Evolutionary conservation across 345 rosid species (phyloP), one percentile per base, ranked within the genome.

Genomic region (Chamaenerion angustifolium): DNA sequence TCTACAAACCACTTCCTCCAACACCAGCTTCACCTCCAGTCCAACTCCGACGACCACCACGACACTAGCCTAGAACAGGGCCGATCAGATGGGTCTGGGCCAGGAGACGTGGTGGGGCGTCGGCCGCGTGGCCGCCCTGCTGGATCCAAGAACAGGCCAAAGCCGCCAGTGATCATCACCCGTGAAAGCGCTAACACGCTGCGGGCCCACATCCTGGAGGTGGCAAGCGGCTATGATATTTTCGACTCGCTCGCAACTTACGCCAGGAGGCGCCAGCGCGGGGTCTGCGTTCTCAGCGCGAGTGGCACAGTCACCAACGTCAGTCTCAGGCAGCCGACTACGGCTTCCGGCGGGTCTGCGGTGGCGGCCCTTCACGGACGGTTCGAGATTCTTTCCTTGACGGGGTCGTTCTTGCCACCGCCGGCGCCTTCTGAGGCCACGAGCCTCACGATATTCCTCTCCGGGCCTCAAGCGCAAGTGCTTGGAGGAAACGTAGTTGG

Each of bases 401-500:
- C 94, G 0, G 97, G 97, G 2, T 85, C 95, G 0, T 89, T 89
- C 59, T 51, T 89, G 16, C 97, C 97, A 0, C 95, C 95, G 3
- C 97, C 97, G 0, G 97, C 94, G 0, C 97, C 97, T 18, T 94
- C 95, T 0, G 83, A 85, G 0, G 97, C 97, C 11, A 74, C 97
- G 17, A 95, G 95, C 16, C 52, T 89, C 47, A 89, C 95, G 16
- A 81, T 89, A 54, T 89, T 85, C 63, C 65, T 86, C 16, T 84
- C 95, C 0, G 95, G 97, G 0, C 95, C 95, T 15, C 97, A 89
- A 65, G 97, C 94, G 5, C 95, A 89, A 48, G 97, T 89, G 9
- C 84, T 85, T 1, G 97, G 97, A 11, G 97, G 97, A n/a, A 81
- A 92, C 54, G 97, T 86, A 12, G 94, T 89, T 13, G 97, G 97